A percentile compares a stretch with the other conserved stretches of the same genome.
Conservation (phyloP, 2,329 filamentous ascomycete species). For the Penicillium sumatraense region DNA sequence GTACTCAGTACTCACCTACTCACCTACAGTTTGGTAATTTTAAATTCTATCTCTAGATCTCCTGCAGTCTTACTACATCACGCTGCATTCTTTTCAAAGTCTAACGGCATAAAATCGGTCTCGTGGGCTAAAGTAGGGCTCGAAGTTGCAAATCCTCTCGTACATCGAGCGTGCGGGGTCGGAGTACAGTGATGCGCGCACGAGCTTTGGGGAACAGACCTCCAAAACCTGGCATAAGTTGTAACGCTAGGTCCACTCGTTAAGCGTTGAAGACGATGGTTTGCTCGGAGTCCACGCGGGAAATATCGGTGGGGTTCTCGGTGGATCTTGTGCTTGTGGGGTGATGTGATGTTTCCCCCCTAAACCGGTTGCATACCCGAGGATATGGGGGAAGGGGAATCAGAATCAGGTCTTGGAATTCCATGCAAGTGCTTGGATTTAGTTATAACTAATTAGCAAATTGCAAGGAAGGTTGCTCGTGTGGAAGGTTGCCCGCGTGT, state of each 20-base stretch:
- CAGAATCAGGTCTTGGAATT: too few species aligned
- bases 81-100: not conserved
- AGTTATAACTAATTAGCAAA: too few species aligned
- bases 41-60: not conserved
- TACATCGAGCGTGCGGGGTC: not conserved
- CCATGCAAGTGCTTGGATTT: conserved; percentile 1
- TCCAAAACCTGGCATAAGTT: conserved; percentile 1
- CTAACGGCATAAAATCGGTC: not conserved
- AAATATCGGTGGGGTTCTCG: conserved; percentile 3
- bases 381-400: conserved; percentile 3
- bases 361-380: conserved; percentile 2
- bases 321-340: too few species aligned
- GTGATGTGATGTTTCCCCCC: not conserved
- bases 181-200: not conserved
- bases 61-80: not conserved
- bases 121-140: not conserved
- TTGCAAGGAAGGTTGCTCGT: not conserved
- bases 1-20: not conserved
- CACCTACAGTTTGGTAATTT: not conserved
- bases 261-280: not conserved
- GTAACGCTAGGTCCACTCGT: conserved; percentile 1
- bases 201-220: not conserved
- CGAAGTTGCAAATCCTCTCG: too few species aligned
- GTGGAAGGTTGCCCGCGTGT: not conserved
- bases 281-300: not conserved